Evolutionary conservation across 1,284 basidiomycete species (phyloP).

Genomic region (Ceratobasidium sp.): DNA sequence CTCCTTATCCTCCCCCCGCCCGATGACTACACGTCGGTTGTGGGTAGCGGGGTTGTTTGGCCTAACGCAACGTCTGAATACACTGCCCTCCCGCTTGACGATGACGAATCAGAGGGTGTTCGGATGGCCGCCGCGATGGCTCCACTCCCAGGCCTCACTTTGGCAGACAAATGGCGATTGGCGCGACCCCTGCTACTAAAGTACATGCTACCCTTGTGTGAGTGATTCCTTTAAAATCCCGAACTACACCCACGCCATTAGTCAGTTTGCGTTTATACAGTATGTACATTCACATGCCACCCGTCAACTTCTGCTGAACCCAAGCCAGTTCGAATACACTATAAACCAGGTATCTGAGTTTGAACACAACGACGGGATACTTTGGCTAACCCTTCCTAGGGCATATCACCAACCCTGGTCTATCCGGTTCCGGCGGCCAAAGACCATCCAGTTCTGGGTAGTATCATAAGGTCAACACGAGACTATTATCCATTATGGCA

Average conservation of each 20-base stretch:
- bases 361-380: neutral
- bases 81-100: conserved; percentile 57
- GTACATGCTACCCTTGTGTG: conserved; percentile 86
- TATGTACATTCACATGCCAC: conserved; percentile 56
- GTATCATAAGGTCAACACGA: conserved; percentile 83
- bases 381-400: conserved; percentile 59
- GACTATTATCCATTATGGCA: conserved; percentile 98
- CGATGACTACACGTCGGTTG: conserved; percentile 58
- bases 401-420: conserved; percentile 89
- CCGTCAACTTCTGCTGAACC: conserved; percentile 43
- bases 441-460: conserved; percentile 70
- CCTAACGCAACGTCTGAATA: conserved; percentile 43
- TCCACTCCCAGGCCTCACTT: conserved; percentile 63
- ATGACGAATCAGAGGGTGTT: conserved; percentile 50
- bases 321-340: conserved; percentile 84
- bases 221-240: conserved; percentile 53
- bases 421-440: conserved; percentile 82
- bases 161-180: conserved; percentile 78
- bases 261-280: conserved; percentile 79
- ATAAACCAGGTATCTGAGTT: conserved; percentile 78
- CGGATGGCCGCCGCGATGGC: neutral
- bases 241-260: neutral
- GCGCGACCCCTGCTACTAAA: conserved; percentile 76
- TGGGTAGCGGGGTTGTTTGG: conserved; percentile 23
- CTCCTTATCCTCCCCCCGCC: conserved; percentile 76